These are phyloP conservation scores for Anastatica hierochuntica DNA, from an alignment of 345 rosid genomes.

Conservation along the genomic window DNA sequence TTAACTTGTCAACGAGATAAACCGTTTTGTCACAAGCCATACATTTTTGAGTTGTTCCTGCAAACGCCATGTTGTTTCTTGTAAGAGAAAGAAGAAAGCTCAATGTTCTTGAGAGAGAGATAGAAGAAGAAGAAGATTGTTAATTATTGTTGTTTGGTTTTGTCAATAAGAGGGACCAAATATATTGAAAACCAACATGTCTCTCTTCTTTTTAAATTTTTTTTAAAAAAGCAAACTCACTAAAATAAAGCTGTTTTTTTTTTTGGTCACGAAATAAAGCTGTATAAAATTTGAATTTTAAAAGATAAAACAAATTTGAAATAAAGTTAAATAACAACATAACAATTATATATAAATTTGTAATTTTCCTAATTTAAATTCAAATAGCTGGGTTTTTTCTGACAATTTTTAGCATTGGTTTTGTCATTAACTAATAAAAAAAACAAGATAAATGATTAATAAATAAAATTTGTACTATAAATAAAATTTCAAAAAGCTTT, in stretches of 20 bases:
- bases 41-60: constrained; percentile 99
- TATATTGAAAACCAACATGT: constrained; percentile 16
- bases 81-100: constrained; percentile 4
- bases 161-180: constrained; percentile 16
- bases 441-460: no score
- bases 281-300: no score
- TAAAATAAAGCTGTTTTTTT: neutral
- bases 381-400: no score
- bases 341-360: no score
- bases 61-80: constrained; percentile 54
- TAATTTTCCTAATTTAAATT: no score
- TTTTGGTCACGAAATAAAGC: no score
- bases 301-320: no score
- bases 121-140: neutral
- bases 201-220: constrained; percentile 1
- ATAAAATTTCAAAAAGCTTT: no score
- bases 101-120: constrained; percentile 1
- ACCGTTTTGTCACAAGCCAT: constrained; percentile 98
- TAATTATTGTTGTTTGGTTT: constrained; percentile 27
- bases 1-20: constrained; percentile 87
- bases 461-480: no score
- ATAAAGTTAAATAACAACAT: no score
- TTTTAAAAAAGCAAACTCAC: neutral
- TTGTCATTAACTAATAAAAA: no score
- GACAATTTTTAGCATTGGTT: no score